These are phyloP conservation scores for Tagetes patula DNA, from an alignment of 129 eudicot species.

Conservation along the genomic window DNA sequence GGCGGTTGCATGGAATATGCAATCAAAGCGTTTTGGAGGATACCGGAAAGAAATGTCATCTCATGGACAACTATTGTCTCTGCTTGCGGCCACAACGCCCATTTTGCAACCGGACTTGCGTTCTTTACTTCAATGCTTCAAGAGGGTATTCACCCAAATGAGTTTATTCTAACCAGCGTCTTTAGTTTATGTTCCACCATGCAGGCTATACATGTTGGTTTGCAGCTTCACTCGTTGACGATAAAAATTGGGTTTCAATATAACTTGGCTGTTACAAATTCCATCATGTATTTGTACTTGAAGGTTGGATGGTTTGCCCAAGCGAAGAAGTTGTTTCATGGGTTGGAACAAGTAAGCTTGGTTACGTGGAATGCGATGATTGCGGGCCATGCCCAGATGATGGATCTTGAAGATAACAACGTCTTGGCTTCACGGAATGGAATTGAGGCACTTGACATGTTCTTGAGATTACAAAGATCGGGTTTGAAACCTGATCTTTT, in stretches of 20 bases:
- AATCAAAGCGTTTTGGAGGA: constrained; percentile 51
- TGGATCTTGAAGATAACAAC: constrained; percentile 48
- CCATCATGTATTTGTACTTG: constrained; percentile 79
- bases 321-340: constrained; percentile 74
- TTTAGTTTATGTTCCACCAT: constrained; percentile 70
- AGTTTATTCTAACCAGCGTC: constrained; percentile 64
- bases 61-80: constrained; percentile 81
- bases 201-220: constrained; percentile 63
- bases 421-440: constrained; percentile 58
- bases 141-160: constrained; percentile 64
- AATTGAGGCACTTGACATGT: constrained; percentile 63
- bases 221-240: constrained; percentile 66
- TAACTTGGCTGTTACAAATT: constrained; percentile 46
- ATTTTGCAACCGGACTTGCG: constrained; percentile 55
- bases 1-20: constrained; percentile 48
- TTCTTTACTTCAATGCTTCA: constrained; percentile 60
- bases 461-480: constrained; percentile 53
- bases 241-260: constrained; percentile 57
- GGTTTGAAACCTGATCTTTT: constrained; percentile 71
- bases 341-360: constrained; percentile 51
- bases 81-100: constrained; percentile 78
- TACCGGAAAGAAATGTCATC: constrained; percentile 66
- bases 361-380: constrained; percentile 93
- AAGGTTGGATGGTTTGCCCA: constrained; percentile 55
- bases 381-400: constrained; percentile 88